A percentile compares a stretch with the other conserved stretches of the same genome.
Conservation (phyloP, 768 basidiomycete species). For the Mycena rosella region DNA sequence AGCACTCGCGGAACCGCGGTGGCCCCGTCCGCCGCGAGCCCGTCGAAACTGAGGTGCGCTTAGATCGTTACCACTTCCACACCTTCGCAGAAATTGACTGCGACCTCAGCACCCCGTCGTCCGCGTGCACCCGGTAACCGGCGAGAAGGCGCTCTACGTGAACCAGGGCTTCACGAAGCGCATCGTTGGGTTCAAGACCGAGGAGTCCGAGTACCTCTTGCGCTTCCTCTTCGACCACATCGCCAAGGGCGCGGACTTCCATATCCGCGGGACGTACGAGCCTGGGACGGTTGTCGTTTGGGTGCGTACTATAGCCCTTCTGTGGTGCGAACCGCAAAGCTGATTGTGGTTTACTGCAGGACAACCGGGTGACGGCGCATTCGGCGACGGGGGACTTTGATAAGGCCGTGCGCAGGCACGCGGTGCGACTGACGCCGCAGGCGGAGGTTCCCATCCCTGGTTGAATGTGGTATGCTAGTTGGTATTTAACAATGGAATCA, state of each 20-base stretch:
- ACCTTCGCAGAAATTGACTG: neutral
- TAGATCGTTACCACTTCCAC: neutral
- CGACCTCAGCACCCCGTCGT: slow-evolving; percentile 65
- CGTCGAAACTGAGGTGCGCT: slow-evolving; percentile 56
- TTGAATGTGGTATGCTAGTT: neutral
- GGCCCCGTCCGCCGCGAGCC: slow-evolving; percentile 66
- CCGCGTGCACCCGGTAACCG: slow-evolving; percentile 70
- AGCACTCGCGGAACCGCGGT: slow-evolving; percentile 56
- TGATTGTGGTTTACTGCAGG: slow-evolving; percentile 37
- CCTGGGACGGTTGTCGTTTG: slow-evolving; percentile 71
- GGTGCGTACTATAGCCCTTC: slow-evolving; percentile 49
- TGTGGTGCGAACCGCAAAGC: neutral
- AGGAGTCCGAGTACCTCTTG: slow-evolving; percentile 68
- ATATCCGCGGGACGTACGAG: slow-evolving; percentile 62
- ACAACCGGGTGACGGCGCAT: slow-evolving; percentile 57
- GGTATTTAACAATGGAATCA: too few relatives aligned
- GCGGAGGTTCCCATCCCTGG: slow-evolving; percentile 58
- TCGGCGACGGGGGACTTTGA: slow-evolving; percentile 53
- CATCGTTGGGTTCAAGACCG: slow-evolving; percentile 67
- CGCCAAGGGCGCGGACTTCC: slow-evolving; percentile 63
- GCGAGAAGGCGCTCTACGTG: slow-evolving; percentile 72
- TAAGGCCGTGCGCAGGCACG: slow-evolving; percentile 50
- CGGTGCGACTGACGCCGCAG: slow-evolving; percentile 57
- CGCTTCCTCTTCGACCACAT: slow-evolving; percentile 69
- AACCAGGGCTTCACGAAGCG: slow-evolving; percentile 67